These are phyloP conservation scores for Vitis hybrid DNA, from an alignment of 177 flowering plant genomes.

Conservation along the genomic window DNA sequence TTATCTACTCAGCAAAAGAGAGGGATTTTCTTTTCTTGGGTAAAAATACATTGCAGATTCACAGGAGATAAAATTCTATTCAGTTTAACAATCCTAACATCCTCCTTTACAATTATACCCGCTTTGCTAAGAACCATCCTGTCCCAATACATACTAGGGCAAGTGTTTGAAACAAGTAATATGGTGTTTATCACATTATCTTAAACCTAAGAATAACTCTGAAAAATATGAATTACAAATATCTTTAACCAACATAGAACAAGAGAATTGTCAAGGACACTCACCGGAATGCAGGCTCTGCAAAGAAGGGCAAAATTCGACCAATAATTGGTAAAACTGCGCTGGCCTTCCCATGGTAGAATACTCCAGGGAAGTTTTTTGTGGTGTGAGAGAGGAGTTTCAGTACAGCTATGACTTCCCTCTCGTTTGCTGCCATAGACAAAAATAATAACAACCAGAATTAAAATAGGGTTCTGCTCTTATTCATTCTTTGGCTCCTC, in stretches of 20 bases:
- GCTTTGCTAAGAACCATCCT: too few relatives aligned
- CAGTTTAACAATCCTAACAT: too few relatives aligned
- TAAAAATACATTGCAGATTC: too few relatives aligned
- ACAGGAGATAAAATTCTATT: too few relatives aligned
- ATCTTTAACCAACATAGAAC: neutral
- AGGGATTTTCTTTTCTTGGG: too few relatives aligned
- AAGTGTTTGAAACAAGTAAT: too few relatives aligned
- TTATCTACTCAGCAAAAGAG: too few relatives aligned
- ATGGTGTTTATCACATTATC: too few relatives aligned
- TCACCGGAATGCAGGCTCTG: conserved; percentile 78
- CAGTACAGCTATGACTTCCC: conserved; percentile 83
- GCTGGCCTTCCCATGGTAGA: conserved; percentile 71
- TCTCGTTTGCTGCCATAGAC: conserved; percentile 66
- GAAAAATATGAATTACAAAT: neutral
- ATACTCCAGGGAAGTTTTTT: conserved; percentile 83
- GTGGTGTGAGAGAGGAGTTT: conserved; percentile 83
- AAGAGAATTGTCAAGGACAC: neutral
- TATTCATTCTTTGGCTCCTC: neutral
- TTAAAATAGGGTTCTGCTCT: neutral
- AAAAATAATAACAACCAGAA: neutral
- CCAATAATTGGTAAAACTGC: conserved; percentile 78
- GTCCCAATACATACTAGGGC: too few relatives aligned
- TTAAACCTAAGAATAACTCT: too few relatives aligned
- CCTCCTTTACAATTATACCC: too few relatives aligned
- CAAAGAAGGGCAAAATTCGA: conserved; percentile 79